These are phyloP conservation scores for Alternaria gaisen DNA, from an alignment of 2,329 filamentous ascomycete genomes.

Conservation along the genomic window DNA sequence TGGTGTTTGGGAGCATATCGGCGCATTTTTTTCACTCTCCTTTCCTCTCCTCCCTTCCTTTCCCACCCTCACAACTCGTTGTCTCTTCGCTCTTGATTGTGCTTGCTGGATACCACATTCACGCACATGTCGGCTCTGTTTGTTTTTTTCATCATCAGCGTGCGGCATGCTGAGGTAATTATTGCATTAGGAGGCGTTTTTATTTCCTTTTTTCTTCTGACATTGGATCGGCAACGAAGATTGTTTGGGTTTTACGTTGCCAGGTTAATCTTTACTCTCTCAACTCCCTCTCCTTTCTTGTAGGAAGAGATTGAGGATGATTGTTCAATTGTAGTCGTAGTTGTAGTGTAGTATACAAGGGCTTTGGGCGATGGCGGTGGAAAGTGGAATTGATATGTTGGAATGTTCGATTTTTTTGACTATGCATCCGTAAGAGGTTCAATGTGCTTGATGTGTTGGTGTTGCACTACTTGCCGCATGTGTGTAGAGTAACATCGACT, in stretches of 20 bases:
- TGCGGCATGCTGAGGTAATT: conserved; percentile 16
- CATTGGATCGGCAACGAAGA: conserved; percentile 1
- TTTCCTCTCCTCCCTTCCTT: conserved; percentile 6
- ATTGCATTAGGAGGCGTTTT: conserved; percentile 11
- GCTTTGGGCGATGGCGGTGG: background rate
- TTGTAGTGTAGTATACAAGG: conserved; percentile 6
- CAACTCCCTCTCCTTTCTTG: conserved; percentile 1
- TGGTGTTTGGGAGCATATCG: conserved; percentile 6
- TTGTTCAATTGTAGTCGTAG: conserved; percentile 3
- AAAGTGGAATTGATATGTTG: conserved; percentile 8
- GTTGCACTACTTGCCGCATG: background rate
- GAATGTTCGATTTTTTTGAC: background rate
- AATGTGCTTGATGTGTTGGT: background rate
- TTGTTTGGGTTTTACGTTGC: conserved; percentile 2
- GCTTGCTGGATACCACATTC: conserved; percentile 12
- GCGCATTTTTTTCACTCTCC: conserved; percentile 8
- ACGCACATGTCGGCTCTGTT: conserved; percentile 3
- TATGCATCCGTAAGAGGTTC: background rate
- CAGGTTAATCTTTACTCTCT: conserved; percentile 8
- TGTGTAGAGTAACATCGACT: background rate
- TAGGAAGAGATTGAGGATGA: conserved; percentile 1
- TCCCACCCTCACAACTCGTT: background rate
- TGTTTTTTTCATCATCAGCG: conserved; percentile 6
- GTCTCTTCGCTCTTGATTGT: conserved; percentile 1
- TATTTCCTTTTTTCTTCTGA: background rate